These are phyloP conservation scores for Monilinia vaccinii-corymbosi DNA, from an alignment of 2,329 filamentous ascomycete genomes.

Conservation along the genomic window DNA sequence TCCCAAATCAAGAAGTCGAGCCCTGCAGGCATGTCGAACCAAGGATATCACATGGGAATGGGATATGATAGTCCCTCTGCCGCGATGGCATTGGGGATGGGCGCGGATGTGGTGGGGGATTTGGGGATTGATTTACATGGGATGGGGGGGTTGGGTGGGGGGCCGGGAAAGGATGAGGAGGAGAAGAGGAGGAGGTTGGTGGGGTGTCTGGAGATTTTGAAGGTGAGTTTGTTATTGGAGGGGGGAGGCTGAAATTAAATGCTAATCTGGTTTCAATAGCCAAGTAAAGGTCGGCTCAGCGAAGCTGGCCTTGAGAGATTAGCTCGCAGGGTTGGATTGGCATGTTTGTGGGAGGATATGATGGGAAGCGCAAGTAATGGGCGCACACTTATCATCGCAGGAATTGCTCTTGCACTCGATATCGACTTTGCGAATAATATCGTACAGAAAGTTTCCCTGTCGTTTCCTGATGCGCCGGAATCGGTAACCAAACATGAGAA, in stretches of 20 bases:
- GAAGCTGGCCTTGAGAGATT: slow-evolving; percentile 67
- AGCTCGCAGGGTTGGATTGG: slow-evolving; percentile 57
- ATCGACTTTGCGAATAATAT: slow-evolving; percentile 53
- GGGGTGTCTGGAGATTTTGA: slow-evolving; percentile 27
- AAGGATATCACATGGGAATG: slow-evolving; percentile 32
- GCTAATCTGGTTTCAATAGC: slow-evolving; percentile 21
- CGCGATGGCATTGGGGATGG: slow-evolving; percentile 47
- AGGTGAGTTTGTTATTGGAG: slow-evolving; percentile 13
- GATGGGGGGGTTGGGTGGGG: slow-evolving; percentile 15
- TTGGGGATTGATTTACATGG: slow-evolving; percentile 32
- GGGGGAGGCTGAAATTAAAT: neutral
- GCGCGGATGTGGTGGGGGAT: slow-evolving; percentile 39
- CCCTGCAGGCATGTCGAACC: slow-evolving; percentile 36
- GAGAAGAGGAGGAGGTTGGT: slow-evolving; percentile 39
- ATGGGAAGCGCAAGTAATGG: slow-evolving; percentile 39
- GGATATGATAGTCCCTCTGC: slow-evolving; percentile 57
- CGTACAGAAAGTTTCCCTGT: slow-evolving; percentile 52
- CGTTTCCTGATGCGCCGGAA: slow-evolving; percentile 50
- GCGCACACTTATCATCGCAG: slow-evolving; percentile 51
- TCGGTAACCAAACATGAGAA: slow-evolving; percentile 51
- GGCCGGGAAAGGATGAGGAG: slow-evolving; percentile 37
- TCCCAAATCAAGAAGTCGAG: slow-evolving; percentile 48
- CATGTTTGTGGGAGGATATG: slow-evolving; percentile 49
- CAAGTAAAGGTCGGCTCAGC: slow-evolving; percentile 54
- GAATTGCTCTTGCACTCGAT: slow-evolving; percentile 50